These are phyloP conservation scores for Verbena officinalis DNA, from an alignment of 257 asterid genomes.

Conservation along the genomic window DNA sequence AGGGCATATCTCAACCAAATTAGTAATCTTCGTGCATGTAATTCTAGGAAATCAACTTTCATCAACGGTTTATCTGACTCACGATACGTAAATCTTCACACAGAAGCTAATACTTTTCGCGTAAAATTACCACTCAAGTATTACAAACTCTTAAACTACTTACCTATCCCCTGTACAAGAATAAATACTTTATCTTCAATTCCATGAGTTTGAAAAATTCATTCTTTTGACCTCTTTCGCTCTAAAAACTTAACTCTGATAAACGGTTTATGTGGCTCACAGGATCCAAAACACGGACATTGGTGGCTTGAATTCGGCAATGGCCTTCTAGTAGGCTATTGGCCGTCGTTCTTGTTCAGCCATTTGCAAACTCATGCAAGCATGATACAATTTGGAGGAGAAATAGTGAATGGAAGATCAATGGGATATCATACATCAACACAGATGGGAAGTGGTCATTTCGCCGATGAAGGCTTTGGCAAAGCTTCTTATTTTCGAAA, in stretches of 20 bases:
- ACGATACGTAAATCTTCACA: no score
- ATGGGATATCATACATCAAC: constrained; percentile 80
- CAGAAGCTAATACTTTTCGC: no score
- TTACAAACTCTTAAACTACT: no score
- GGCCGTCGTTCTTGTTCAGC: constrained; percentile 80
- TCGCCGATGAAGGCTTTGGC: constrained; percentile 82
- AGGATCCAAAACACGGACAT: constrained; percentile 98
- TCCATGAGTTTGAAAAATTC: no score
- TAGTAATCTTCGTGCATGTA: no score
- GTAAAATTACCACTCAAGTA: no score
- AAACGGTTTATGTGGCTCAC: neutral
- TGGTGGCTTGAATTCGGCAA: constrained; percentile 96
- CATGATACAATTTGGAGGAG: constrained; percentile 95
- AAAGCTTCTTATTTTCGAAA: constrained; percentile 87
- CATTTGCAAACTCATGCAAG: constrained; percentile 77
- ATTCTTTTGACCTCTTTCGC: no score
- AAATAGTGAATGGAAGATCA: constrained; percentile 74
- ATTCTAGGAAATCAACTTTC: no score
- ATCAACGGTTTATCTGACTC: no score
- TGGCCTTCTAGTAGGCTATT: constrained; percentile 82
- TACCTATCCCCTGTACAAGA: no score
- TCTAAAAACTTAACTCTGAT: neutral
- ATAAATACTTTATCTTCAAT: no score
- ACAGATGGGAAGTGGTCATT: constrained; percentile 96
- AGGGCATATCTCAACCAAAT: no score